These are phyloP conservation scores for Cyberlindnera suaveolens DNA, from an alignment of 805 yeast species.

Conservation along the genomic window DNA sequence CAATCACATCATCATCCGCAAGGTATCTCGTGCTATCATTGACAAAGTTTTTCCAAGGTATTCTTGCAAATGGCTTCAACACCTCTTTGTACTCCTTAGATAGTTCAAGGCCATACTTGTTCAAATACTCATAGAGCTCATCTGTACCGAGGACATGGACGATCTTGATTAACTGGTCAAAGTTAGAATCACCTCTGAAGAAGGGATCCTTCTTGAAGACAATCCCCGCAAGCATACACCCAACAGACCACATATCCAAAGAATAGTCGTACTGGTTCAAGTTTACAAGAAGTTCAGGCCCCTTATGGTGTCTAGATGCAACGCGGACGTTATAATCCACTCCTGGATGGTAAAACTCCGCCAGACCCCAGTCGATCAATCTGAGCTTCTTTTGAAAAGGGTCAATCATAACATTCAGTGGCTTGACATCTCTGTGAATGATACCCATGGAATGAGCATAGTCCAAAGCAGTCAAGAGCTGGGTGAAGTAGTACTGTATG, in stretches of 20 bases:
- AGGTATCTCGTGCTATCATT: conserved; percentile 64
- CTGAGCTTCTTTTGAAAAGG: conserved; percentile 64
- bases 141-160: conserved; percentile 85
- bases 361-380: conserved; percentile 92
- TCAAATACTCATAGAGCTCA: conserved; percentile 59
- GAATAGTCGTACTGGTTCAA: conserved; percentile 87
- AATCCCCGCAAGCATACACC: conserved; percentile 88
- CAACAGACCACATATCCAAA: conserved; percentile 89
- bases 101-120: conserved; percentile 64
- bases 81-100: conserved; percentile 74
- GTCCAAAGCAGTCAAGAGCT: conserved; percentile 77
- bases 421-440: conserved; percentile 94
- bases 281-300: conserved; percentile 86
- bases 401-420: conserved; percentile 94
- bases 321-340: conserved; percentile 90
- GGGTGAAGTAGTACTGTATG: conserved; percentile 76
- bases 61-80: conserved; percentile 25
- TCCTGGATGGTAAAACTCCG: conserved; percentile 88
- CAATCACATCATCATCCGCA: conserved; percentile 71
- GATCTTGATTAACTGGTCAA: conserved; percentile 86
- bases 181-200: conserved; percentile 85
- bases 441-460: conserved; percentile 92
- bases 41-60: conserved; percentile 79
- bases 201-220: conserved; percentile 88
- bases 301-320: conserved; percentile 88